phyloP scores from a whole-genome alignment of 305 asterid species.

The Caryopteris hybrid region DNA sequence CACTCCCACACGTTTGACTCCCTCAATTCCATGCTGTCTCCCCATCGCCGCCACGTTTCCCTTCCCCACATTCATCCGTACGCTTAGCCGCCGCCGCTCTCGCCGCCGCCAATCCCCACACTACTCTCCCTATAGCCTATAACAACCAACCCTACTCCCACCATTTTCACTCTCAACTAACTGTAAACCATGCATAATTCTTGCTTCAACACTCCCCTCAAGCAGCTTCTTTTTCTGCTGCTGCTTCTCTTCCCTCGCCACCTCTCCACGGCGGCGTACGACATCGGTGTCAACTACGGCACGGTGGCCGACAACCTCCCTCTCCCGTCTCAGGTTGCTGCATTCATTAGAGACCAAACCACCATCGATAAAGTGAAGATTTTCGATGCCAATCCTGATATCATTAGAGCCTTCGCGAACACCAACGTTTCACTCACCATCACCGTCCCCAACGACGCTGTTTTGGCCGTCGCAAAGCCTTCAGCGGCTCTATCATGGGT shows the following conservation, averaged over 20 bases:
- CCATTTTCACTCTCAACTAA: background rate
- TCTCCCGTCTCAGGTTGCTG: conserved; percentile 42
- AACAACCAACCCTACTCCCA: background rate
- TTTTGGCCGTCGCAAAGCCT: conserved; percentile 22
- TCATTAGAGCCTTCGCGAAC: conserved; percentile 38
- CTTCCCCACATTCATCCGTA: background rate
- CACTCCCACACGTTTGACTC: background rate
- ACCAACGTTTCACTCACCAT: conserved; percentile 41
- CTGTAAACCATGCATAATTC: background rate
- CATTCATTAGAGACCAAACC: conserved; percentile 36
- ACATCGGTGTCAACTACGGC: conserved; percentile 56
- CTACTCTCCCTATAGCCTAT: background rate
- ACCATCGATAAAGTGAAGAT: conserved; percentile 44
- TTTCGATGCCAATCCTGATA: conserved; percentile 40
- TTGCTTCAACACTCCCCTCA: background rate
- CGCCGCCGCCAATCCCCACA: background rate
- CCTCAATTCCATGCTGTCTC: background rate
- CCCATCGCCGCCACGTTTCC: conserved; percentile 1
- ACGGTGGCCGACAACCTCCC: conserved; percentile 57
- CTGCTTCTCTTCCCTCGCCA: conserved; percentile 11
- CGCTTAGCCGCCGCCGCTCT: background rate
- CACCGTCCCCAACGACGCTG: conserved; percentile 32
- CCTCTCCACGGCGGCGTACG: conserved; percentile 13
- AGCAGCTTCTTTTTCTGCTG: background rate
- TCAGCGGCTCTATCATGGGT: conserved; percentile 39